Base-by-base conservation (phyloP, 2,329 filamentous ascomycete species). In the Blumeriella jaapii region DNA sequence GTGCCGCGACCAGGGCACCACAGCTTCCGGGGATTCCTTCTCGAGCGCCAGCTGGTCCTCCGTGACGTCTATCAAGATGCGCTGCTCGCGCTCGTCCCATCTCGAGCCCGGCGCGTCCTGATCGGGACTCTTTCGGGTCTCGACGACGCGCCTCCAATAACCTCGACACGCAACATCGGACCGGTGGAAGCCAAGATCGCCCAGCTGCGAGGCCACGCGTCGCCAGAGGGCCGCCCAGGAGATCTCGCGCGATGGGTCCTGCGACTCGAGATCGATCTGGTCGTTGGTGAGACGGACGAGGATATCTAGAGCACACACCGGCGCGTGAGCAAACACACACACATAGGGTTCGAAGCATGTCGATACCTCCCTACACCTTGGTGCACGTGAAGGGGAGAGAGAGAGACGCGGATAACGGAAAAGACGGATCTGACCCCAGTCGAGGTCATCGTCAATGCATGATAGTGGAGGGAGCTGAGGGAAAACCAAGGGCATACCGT, bases 41-140 rank as follows among this genome's bases (percentile, higher is more conserved):
- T 42, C 36, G 8, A 34, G 16, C 4, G 26, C 29, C 10, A 42
- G 34, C 25, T 42, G 36, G 12, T 34, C 31, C 10, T 42, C 31
- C 11, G 40, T 42, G 34, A 40, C 39, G 6, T 19, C 26, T 13
- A 38, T 5, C 14, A 42, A 19, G 5, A 42, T 37, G 12, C 33
- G 25, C 33, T 42, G 33, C 31, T 42, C 40, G 9, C 18, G 20
- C 13, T 42, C 36, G n/a, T 40, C 37, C 40, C 40, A 42, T 25
- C 31, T 29, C 2, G 36, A 30, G 5, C 34, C 40, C 23, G 40
- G 36, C 6, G 40, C 35, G 16, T 36, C 32, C 26, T 36, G 33
- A 29, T 36, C 34, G n/a, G 36, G 32, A n/a, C n/a, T n/a, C 15
- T 32, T 35, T 22, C 32, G 27, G 17, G 29, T 27, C n/a, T 27